Evolutionary conservation across 805 yeast genomes (phyloP).

Genomic region (Torulaspora maleeae): DNA sequence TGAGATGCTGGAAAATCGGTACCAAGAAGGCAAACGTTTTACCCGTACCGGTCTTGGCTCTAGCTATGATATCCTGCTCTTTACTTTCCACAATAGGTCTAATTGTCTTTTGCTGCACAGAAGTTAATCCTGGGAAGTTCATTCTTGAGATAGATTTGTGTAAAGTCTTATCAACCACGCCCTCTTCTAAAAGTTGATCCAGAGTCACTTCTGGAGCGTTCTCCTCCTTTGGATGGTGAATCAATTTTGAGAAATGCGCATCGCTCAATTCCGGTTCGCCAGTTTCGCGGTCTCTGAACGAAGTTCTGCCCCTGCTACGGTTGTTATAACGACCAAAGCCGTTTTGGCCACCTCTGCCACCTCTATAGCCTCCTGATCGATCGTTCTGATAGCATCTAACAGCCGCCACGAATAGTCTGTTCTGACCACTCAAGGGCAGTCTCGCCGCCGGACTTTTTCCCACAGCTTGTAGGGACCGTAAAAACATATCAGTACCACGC

Average conservation of each 20-base stretch:
- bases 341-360: constrained; percentile 5
- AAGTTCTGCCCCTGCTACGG: constrained; percentile 1
- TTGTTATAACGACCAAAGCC: constrained; percentile 3
- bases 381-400: constrained; percentile 11
- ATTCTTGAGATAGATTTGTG: constrained; percentile 39
- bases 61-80: constrained; percentile 55
- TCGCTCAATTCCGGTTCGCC: constrained; percentile 13
- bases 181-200: constrained; percentile 29
- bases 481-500: not conserved
- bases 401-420: not conserved
- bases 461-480: not conserved
- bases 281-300: constrained; percentile 10
- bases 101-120: constrained; percentile 63
- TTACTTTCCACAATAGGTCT: constrained; percentile 49
- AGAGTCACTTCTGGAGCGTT: constrained; percentile 25
- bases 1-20: constrained; percentile 63
- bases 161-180: constrained; percentile 28
- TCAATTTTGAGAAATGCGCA: constrained; percentile 17
- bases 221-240: constrained; percentile 22
- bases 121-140: constrained; percentile 53
- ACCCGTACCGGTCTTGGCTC: constrained; percentile 96
- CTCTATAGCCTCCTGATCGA: constrained; percentile 2
- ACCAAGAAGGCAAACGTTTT: constrained; percentile 86
- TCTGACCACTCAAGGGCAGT: not conserved
- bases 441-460: not conserved